phyloP scores from a whole-genome alignment of 371 early-diverging fungal genomes.

The Syncephalastrum monosporum region DNA sequence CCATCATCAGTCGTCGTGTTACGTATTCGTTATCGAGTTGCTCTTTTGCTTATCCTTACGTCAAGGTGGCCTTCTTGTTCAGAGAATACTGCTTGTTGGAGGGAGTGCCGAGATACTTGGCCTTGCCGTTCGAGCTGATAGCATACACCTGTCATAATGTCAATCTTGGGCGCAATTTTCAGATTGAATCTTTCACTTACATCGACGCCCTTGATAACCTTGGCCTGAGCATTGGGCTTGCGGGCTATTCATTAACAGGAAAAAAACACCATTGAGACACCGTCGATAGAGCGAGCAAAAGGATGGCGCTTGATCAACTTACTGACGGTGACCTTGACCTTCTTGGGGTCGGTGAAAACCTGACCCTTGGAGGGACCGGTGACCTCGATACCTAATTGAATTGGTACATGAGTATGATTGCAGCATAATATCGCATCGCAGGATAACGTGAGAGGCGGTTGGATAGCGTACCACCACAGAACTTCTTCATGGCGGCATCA shows the following conservation, averaged over 20 bases:
- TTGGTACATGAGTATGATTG: not conserved
- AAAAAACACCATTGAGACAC: not conserved
- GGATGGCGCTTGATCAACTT: conserved; percentile 5
- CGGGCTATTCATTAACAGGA: conserved; percentile 9
- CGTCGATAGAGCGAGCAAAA: not conserved
- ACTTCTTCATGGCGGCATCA: conserved; percentile 17
- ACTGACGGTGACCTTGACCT: conserved; percentile 23
- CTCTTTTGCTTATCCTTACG: not conserved
- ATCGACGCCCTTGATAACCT: conserved; percentile 21
- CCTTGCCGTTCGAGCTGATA: conserved; percentile 14
- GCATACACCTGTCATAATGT: conserved; percentile 9
- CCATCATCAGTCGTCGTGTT: not conserved
- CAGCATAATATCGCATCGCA: not conserved
- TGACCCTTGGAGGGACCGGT: conserved; percentile 20
- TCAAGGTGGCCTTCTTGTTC: conserved; percentile 18
- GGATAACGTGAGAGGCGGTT: not conserved
- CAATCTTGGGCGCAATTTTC: not conserved
- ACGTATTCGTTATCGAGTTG: not conserved
- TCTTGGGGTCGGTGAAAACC: conserved; percentile 16
- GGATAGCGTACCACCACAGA: conserved; percentile 19
- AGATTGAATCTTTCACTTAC: conserved; percentile 7
- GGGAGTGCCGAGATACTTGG: conserved; percentile 19
- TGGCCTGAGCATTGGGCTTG: conserved; percentile 14
- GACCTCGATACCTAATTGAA: conserved; percentile 12
- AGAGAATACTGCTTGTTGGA: conserved; percentile 16